These are phyloP conservation scores for Bruguiera sexangula DNA, from an alignment of 345 rosid genomes.

Conservation along the genomic window DNA sequence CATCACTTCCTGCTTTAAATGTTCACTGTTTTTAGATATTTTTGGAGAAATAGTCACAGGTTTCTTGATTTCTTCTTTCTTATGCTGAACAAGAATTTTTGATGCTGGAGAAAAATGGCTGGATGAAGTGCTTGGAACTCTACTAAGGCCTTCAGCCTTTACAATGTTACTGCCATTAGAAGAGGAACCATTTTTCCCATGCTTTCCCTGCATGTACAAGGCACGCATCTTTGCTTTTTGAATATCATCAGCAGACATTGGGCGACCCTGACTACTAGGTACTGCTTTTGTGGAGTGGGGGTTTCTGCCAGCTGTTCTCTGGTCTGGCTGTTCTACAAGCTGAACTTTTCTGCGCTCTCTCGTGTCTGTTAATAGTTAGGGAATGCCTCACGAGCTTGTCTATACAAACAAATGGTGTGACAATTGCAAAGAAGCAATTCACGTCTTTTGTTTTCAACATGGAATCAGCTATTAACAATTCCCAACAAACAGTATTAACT, in stretches of 20 bases:
- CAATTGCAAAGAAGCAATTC: too few species aligned
- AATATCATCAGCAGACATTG: conserved; percentile 98
- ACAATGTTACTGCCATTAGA: conserved; percentile 41
- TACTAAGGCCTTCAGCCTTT: conserved; percentile 41
- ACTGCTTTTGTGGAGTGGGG: conserved; percentile 57
- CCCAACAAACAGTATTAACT: too few species aligned
- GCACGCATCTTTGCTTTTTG: conserved; percentile 98
- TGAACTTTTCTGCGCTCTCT: conserved; percentile 91
- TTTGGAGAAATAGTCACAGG: conserved; percentile 19
- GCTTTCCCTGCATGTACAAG: conserved; percentile 70
- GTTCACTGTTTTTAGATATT: conserved; percentile 21
- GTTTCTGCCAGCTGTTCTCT: conserved; percentile 65
- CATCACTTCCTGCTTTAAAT: conserved; percentile 33
- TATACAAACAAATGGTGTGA: neutral
- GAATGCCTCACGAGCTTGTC: conserved; percentile 17
- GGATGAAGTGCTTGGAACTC: conserved; percentile 31
- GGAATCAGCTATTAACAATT: too few species aligned
- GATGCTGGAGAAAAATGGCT: conserved; percentile 27
- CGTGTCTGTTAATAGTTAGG: conserved; percentile 73
- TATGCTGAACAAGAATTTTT: conserved; percentile 29
- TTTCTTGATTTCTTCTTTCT: conserved; percentile 46
- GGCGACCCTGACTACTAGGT: conserved; percentile 65
- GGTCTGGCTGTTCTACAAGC: conserved; percentile 97
- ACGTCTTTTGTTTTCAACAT: too few species aligned
- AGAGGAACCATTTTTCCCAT: conserved; percentile 51